Evolutionary conservation across 1,284 basidiomycete species (phyloP).

Genomic region (Sporisorium reilianum): DNA sequence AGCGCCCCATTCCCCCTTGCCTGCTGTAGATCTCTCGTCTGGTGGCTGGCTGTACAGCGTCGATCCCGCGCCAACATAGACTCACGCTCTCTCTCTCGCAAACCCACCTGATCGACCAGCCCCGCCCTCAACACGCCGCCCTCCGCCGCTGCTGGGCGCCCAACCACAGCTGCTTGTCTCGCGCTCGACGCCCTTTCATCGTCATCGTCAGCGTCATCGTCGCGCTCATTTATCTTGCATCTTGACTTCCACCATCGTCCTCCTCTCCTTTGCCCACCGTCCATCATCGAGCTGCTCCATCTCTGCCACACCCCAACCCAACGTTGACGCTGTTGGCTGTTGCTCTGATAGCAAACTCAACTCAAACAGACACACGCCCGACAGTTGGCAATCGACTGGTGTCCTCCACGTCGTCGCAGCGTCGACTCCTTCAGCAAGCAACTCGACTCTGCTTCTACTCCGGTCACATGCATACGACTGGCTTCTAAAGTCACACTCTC

Average conservation of each 20-base stretch:
- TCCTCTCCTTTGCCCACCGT: neutral
- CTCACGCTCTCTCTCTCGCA: neutral
- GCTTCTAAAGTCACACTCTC: constrained; percentile 5
- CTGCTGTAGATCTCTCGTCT: neutral
- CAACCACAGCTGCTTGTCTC: constrained; percentile 1
- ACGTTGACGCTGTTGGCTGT: neutral
- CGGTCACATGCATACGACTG: constrained; percentile 1
- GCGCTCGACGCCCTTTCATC: neutral
- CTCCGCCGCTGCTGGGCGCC: neutral
- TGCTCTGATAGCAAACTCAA: neutral
- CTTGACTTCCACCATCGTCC: neutral
- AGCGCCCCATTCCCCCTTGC: constrained; percentile 3
- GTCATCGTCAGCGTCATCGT: neutral
- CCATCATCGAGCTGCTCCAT: constrained; percentile 2
- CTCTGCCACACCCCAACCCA: neutral
- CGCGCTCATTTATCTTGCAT: neutral
- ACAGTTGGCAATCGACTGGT: neutral
- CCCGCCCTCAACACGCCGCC: neutral
- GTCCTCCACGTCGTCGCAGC: too few relatives aligned
- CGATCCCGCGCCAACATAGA: constrained; percentile 2
- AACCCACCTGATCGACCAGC: constrained; percentile 7
- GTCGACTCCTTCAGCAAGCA: neutral
- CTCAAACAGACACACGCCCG: neutral
- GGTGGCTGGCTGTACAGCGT: neutral
- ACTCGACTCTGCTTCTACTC: neutral